These are phyloP conservation scores for Elsinoe arachidis DNA, from an alignment of 2,329 filamentous ascomycete species.

Conservation along the genomic window DNA sequence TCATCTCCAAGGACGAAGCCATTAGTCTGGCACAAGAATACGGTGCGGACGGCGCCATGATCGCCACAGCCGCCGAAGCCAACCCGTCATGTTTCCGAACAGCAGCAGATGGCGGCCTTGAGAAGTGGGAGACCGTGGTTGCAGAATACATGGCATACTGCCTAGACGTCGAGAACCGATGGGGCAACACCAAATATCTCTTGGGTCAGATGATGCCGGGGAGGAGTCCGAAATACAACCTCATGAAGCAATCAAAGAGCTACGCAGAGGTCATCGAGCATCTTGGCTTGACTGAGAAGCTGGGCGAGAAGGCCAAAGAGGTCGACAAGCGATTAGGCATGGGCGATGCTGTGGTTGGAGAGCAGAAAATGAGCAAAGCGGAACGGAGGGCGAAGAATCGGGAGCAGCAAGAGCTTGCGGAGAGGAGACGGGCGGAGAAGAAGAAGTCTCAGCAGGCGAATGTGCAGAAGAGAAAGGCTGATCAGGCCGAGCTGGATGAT, in stretches of 20 bases:
- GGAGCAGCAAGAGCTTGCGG: conserved; percentile 29
- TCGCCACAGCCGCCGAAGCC: conserved; percentile 82
- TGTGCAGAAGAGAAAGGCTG: conserved; percentile 23
- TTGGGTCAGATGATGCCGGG: conserved; percentile 80
- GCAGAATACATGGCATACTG: conserved; percentile 63
- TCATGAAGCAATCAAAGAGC: conserved; percentile 57
- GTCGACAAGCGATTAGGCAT: conserved; percentile 51
- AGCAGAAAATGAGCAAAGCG: conserved; percentile 41
- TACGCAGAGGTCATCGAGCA: conserved; percentile 61
- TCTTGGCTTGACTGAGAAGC: conserved; percentile 51
- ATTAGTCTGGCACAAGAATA: conserved; percentile 64
- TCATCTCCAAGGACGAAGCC: conserved; percentile 65
- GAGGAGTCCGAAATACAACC: conserved; percentile 55
- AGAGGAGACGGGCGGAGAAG: conserved; percentile 19
- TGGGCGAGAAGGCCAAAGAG: conserved; percentile 55
- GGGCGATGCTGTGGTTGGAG: conserved; percentile 37
- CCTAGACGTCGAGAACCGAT: conserved; percentile 74
- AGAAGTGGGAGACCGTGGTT: conserved; percentile 69
- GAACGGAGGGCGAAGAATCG: conserved; percentile 37
- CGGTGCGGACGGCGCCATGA: conserved; percentile 93
- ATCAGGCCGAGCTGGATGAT: conserved; percentile 21
- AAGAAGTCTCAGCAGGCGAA: conserved; percentile 15
- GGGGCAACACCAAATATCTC: conserved; percentile 87
- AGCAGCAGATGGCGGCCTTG: conserved; percentile 58
- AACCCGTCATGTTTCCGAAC: conserved; percentile 82